Evolutionary conservation across 2,329 filamentous ascomycete genomes (phyloP), one percentile per base, ranked within the genome.

Genomic region (Pseudogymnoascus sp.): DNA sequence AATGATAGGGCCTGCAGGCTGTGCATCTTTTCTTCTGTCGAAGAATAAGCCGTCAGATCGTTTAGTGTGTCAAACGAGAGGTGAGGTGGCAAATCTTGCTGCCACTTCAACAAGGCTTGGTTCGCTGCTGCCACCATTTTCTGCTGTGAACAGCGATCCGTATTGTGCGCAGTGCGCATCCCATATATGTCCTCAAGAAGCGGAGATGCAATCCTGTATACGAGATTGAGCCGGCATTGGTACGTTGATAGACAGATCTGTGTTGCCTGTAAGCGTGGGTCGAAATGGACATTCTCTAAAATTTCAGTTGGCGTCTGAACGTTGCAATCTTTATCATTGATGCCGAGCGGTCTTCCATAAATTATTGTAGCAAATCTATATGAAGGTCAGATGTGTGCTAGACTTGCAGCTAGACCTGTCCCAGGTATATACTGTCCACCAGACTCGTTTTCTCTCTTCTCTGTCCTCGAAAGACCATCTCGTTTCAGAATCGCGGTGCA

Each of bases 291-390:
- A 28, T 39, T 57, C 57, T 77, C 76, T 5, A 67, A 64, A 5
- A 73, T 66, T 57, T 77, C 73, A 0, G 68, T 66, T 1, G 76
- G 77, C 69, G 76, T 77, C 2, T 65, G 51, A 14, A 74, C 69
- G 48, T 72, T 73, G 65, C 76, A 78, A 43, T 78, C 76, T 61
- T 75, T 75, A 64, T 78, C 77, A 41, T 78, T 76, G 37, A 78
- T 78, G 2, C 77, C 73, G 25, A 79, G 68, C 5, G 77, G 77
- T 4, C 75, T 67, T 6, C 77, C 77, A 63, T 79, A 79, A 0
- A 74, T 45, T 45, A 45, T 75, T 5, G 76, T 77, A 5, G 74
- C 75, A 41, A 77, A 78, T 68, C 76, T 66, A 45, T 23, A 45
- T 23, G 19, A 45, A 45, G 19, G 43, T 45, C 13, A 45, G 43